Conservation (phyloP, 768 basidiomycete genomes). For the Russula virescens region DNA sequence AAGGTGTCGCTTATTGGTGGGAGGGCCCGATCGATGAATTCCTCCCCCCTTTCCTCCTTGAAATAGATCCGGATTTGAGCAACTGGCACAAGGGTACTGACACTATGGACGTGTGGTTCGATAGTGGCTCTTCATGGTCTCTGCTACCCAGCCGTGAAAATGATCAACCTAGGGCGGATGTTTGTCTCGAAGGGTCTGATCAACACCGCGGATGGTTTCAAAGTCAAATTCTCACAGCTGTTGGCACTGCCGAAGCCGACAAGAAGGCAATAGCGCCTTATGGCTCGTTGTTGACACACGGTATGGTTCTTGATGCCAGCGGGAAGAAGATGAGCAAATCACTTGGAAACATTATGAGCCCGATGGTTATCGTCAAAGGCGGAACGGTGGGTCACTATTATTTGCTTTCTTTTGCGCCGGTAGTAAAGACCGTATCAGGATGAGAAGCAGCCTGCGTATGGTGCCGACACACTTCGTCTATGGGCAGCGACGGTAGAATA, state of each 20-base stretch:
- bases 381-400: conserved; percentile 48
- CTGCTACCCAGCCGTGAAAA: conserved; percentile 48
- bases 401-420: not conserved
- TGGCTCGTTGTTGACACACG: conserved; percentile 82
- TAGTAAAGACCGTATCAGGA: conserved; percentile 39
- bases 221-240: conserved; percentile 80
- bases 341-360: conserved; percentile 84
- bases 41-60: conserved; percentile 53
- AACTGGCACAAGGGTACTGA: conserved; percentile 78
- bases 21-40: conserved; percentile 79
- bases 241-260: conserved; percentile 43
- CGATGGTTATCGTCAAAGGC: conserved; percentile 73
- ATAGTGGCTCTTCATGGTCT: conserved; percentile 94
- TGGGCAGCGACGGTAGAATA: conserved; percentile 94
- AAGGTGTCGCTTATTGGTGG: conserved; percentile 90
- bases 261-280: conserved; percentile 49
- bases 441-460: conserved; percentile 70
- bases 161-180: conserved; percentile 51
- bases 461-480: conserved; percentile 78
- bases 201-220: conserved; percentile 99
- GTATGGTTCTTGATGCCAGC: conserved; percentile 87
- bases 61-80: conserved; percentile 25
- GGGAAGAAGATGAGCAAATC: conserved; percentile 99
- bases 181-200: conserved; percentile 93
- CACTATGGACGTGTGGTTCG: conserved; percentile 99